Evolutionary conservation across 2,329 filamentous ascomycete genomes (phyloP), one percentile per base, ranked within the genome.

Genomic region (Cyphellophora attinorum): DNA sequence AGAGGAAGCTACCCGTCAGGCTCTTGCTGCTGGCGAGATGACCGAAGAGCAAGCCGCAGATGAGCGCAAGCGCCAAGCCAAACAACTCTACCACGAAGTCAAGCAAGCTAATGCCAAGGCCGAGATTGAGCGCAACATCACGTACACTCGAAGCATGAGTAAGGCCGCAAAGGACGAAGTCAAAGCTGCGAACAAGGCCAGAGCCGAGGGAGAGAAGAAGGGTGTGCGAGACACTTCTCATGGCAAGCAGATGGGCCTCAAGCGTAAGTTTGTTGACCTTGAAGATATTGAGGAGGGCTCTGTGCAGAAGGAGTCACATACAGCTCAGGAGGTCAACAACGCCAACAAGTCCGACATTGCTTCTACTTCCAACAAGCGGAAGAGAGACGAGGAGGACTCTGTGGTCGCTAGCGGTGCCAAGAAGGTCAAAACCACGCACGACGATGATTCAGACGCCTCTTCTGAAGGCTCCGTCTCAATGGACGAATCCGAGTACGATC

Each of bases 161-260:
- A n/a, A n/a, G n/a, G n/a, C n/a, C n/a, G n/a, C n/a, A n/a, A n/a
- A n/a, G n/a, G n/a, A n/a, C n/a, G n/a, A n/a, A n/a, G n/a, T n/a
- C n/a, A n/a, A n/a, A n/a, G n/a, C n/a, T n/a, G n/a, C n/a, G n/a
- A n/a, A n/a, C n/a, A n/a, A n/a, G n/a, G n/a, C n/a, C n/a, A n/a
- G n/a, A n/a, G 21, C 21, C n/a, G 21, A 25, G 21, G n/a, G n/a
- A n/a, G 21, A 25, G 21, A 25, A 25, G 21, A n/a, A 25, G 21
- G n/a, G 21, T 25, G 21, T n/a, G n/a, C n/a, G n/a, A n/a, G n/a
- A n/a, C n/a, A n/a, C n/a, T n/a, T n/a, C n/a, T n/a, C n/a, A n/a
- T n/a, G n/a, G n/a, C n/a, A n/a, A 25, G 21, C 8, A 25, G 21
- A 8, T 8, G n/a, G 21, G 21, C 8, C 8, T 25, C 21, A 25